Evolutionary conservation across 225 moss, liverwort and hornwort genomes (phyloP), one percentile per base, ranked within the genome.

Genomic region (Asterella californica): DNA sequence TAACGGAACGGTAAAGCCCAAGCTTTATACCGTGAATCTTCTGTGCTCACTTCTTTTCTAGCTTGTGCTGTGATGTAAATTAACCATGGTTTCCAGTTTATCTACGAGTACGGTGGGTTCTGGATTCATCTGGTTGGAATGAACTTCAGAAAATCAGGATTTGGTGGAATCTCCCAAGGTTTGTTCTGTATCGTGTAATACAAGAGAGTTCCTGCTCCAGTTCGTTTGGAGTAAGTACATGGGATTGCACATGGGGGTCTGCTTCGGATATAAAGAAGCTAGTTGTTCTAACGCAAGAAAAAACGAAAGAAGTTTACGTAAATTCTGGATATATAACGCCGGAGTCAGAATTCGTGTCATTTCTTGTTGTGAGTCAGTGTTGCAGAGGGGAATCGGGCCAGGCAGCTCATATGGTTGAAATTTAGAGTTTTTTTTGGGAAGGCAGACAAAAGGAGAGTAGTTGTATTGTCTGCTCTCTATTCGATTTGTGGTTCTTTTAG

Each of bases 1-100:
- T 86, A 68, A 79, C 82, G 25, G 86, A 86, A 61, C 73, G 86
- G 86, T 85, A 77, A 27, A 59, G 4, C 17, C 49, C 46, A 67
- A 34, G 27, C 32, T 15, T 15, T 14, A 65, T 29, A 9, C 11
- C 11, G 6, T 18, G 36, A 36, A 14, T 71, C 27, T 71, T 47
- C 11, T 61, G 61, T 27, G 61, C 61, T 37, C 29, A 18, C 0
- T 2, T 74, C 30, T 8, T 10, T 32, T 53, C 15, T 33, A 15
- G 33, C 52, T 67, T 18, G 17, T 11, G n/a, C 18, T 72, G 19
- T 50, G 29, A 11, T n/a, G 24, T 47, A 12, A 27, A 19, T 49
- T 8, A 48, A 14, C 11, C 48, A 27, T 47, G n/a, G 17, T 47
- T 27, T 30, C 15, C n/a, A 3, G 46, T 72, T 10, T 45, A 45